A percentile compares a stretch with the other conserved stretches of the same genome.
phyloP scores from a whole-genome alignment of 805 yeast genomes.

The Candida maltosa region DNA sequence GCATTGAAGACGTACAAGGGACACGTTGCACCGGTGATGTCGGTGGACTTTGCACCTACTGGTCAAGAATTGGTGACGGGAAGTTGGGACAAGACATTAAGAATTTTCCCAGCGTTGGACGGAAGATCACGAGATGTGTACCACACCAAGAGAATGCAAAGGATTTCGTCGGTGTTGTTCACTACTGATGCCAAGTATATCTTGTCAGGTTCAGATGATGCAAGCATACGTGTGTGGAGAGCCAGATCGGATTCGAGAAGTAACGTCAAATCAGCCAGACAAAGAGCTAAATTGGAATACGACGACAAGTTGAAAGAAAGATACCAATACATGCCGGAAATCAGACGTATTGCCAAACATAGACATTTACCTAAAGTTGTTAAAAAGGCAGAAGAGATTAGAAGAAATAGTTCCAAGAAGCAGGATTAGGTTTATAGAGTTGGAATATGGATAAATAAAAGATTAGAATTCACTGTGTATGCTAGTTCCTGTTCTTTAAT shows the following conservation, averaged over 20 bases:
- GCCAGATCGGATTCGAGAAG: constrained; percentile 81
- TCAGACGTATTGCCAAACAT: constrained; percentile 83
- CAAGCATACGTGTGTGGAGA: constrained; percentile 93
- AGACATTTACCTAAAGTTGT: constrained; percentile 86
- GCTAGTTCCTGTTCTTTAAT: too few relatives aligned
- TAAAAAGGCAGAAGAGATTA: constrained; percentile 87
- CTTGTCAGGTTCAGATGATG: constrained; percentile 91
- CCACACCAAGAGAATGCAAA: constrained; percentile 97
- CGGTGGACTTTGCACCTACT: constrained; percentile 92
- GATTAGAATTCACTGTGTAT: too few relatives aligned
- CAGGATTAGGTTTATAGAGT: too few relatives aligned
- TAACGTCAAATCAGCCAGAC: constrained; percentile 73
- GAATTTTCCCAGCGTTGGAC: constrained; percentile 69
- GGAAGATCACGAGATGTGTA: constrained; percentile 95
- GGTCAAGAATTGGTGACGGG: constrained; percentile 96
- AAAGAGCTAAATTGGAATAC: constrained; percentile 82
- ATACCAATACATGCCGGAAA: constrained; percentile 95
- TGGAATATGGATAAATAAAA: too few relatives aligned
- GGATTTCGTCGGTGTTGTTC: constrained; percentile 77
- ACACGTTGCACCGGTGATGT: constrained; percentile 94
- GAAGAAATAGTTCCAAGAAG: too few relatives aligned
- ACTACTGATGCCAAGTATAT: constrained; percentile 89
- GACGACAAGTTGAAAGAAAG: constrained; percentile 89
- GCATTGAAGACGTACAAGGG: constrained; percentile 87
- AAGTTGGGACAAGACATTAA: constrained; percentile 87